phyloP scores from a whole-genome alignment of 2,329 filamentous ascomycete genomes.

The Scleromitrula shiraiana region DNA sequence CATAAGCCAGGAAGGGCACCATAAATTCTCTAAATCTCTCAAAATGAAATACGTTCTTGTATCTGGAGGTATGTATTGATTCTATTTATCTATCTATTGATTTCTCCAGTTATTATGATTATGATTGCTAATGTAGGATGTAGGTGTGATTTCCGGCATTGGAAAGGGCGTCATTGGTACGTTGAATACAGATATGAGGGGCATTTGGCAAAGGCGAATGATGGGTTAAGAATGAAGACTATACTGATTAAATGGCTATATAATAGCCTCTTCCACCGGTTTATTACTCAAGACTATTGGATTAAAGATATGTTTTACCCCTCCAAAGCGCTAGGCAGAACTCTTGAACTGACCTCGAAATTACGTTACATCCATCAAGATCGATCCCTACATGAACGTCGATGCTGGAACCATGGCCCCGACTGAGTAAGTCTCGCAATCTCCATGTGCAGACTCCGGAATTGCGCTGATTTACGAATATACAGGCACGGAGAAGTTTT shows the following conservation, averaged over 20 bases:
- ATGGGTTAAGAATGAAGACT: background rate
- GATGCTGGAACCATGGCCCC: conserved; percentile 61
- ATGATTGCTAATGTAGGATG: conserved; percentile 13
- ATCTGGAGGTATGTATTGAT: conserved; percentile 52
- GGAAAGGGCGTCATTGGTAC: conserved; percentile 61
- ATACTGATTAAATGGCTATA: conserved; percentile 3
- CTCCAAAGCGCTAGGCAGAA: background rate
- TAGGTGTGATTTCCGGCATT: conserved; percentile 47
- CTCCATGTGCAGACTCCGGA: conserved; percentile 1
- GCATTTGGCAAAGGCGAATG: too few relatives aligned
- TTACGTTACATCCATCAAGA: conserved; percentile 59
- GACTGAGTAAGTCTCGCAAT: conserved; percentile 42
- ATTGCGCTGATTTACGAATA: conserved; percentile 26
- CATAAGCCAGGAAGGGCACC: conserved; percentile 23
- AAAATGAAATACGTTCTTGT: conserved; percentile 78
- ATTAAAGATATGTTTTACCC: conserved; percentile 55
- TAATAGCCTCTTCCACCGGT: conserved; percentile 59
- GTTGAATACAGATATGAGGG: conserved; percentile 12
- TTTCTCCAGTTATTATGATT: conserved; percentile 7
- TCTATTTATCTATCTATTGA: background rate
- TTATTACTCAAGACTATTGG: conserved; percentile 74
- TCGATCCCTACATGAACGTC: conserved; percentile 68
- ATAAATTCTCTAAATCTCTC: conserved; percentile 13
- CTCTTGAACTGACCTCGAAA: conserved; percentile 26
- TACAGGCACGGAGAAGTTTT: conserved; percentile 78